phyloP scores from a whole-genome alignment of 2,329 filamentous ascomycete genomes.

The Metarhizium brunneum region DNA sequence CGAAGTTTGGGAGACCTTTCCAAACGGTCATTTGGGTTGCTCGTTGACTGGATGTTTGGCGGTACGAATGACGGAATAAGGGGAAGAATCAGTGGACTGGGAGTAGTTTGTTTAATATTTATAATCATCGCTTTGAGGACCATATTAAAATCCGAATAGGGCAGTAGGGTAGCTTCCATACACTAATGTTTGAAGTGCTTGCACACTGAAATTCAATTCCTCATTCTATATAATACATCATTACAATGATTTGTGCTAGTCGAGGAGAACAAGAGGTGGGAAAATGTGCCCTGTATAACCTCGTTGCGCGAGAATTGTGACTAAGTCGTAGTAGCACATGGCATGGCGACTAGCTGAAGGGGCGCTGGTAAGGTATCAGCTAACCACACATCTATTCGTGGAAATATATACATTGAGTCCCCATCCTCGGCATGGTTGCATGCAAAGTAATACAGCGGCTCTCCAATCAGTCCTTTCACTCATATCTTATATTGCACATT shows the following conservation, averaged over 20 bases:
- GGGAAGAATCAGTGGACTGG: not conserved
- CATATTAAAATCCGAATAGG: not conserved
- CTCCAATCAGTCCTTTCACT: not conserved
- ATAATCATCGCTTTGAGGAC: not conserved
- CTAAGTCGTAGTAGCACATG: too few species aligned
- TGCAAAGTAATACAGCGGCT: not conserved
- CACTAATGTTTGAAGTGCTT: too few species aligned
- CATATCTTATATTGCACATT: not conserved
- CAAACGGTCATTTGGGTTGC: too few species aligned
- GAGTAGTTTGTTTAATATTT: not conserved
- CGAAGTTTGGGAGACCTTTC: too few species aligned
- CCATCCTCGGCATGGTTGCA: not conserved
- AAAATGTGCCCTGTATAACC: too few species aligned
- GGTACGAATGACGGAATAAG: constrained; percentile 1
- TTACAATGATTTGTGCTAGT: too few species aligned
- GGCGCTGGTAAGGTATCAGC: not conserved
- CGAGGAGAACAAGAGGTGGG: too few species aligned
- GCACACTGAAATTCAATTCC: too few species aligned
- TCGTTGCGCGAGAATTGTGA: too few species aligned
- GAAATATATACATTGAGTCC: not conserved
- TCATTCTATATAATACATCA: too few species aligned
- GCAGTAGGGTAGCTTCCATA: not conserved
- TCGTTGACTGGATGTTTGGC: constrained; percentile 3
- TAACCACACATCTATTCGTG: not conserved
- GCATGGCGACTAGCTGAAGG: not conserved